Percentiles rank a stretch among this genome's conserved stretches.
These are phyloP conservation scores for Diaporthe sp. DNA, from an alignment of 2,329 filamentous ascomycete species.

Conservation along the genomic window DNA sequence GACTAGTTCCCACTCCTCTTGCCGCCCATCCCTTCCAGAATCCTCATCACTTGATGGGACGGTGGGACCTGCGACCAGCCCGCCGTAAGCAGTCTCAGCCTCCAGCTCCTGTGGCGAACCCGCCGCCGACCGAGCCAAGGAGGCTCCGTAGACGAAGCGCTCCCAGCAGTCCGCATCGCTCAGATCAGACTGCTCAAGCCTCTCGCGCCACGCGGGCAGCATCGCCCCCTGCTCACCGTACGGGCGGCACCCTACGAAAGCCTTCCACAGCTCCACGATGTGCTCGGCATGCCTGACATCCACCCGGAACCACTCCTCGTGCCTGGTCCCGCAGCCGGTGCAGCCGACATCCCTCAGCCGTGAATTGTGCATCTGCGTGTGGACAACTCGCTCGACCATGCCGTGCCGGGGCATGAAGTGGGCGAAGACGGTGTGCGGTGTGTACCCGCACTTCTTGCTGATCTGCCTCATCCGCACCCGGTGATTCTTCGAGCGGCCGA, in stretches of 20 bases:
- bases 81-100: neutral
- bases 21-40: neutral
- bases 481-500: constrained; percentile 41
- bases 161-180: constrained; percentile 42
- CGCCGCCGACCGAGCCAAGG: neutral
- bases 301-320: constrained; percentile 45
- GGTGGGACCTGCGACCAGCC: neutral
- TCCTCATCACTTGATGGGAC: neutral
- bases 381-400: constrained; percentile 45
- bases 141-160: constrained; percentile 28
- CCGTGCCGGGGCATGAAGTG: constrained; percentile 37
- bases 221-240: constrained; percentile 42
- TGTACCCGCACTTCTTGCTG: constrained; percentile 41
- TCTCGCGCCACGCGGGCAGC: constrained; percentile 38
- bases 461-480: constrained; percentile 40
- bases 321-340: constrained; percentile 37
- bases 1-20: neutral
- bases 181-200: constrained; percentile 41
- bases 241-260: constrained; percentile 42
- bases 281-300: constrained; percentile 33
- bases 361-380: constrained; percentile 42
- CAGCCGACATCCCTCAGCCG: constrained; percentile 42
- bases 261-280: constrained; percentile 41
- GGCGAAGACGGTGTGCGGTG: constrained; percentile 34
- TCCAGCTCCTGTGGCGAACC: neutral